These are phyloP conservation scores for Camelina sativa DNA, from an alignment of 345 rosid species.

Conservation along the genomic window DNA sequence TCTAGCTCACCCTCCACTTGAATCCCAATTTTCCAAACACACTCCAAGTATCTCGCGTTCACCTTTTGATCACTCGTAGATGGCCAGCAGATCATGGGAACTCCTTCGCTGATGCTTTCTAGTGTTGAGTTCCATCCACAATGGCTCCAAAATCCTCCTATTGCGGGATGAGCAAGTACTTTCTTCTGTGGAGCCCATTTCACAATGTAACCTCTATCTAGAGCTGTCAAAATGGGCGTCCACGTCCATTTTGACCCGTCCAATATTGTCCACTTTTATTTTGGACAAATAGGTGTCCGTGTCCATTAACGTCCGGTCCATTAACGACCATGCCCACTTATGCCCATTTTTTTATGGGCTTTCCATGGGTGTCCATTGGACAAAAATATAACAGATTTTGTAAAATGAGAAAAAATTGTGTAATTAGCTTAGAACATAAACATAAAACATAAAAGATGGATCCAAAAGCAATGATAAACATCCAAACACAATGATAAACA, in stretches of 20 bases:
- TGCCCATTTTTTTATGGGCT: no score
- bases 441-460: no score
- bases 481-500: no score
- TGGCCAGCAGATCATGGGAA: conserved; percentile 54
- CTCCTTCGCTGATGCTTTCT: conserved; percentile 54
- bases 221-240: background rate
- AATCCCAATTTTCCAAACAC: conserved; percentile 53
- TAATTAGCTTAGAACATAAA: no score
- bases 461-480: no score
- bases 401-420: no score
- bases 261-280: background rate
- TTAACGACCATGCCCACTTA: no score
- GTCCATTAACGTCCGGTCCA: no score
- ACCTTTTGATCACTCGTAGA: conserved; percentile 49
- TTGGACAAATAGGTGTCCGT: no score
- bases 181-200: conserved; percentile 35
- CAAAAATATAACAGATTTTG: no score
- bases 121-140: conserved; percentile 63
- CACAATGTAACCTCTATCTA: conserved; percentile 34
- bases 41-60: conserved; percentile 50
- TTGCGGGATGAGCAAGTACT: conserved; percentile 46
- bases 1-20: conserved; percentile 38
- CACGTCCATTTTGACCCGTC: no score
- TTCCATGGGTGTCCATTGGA: no score
- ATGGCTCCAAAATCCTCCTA: conserved; percentile 56